These are phyloP conservation scores for Dictyostelium brefeldianum DNA, from an alignment of 78 protist genomes.

Conservation along the genomic window DNA sequence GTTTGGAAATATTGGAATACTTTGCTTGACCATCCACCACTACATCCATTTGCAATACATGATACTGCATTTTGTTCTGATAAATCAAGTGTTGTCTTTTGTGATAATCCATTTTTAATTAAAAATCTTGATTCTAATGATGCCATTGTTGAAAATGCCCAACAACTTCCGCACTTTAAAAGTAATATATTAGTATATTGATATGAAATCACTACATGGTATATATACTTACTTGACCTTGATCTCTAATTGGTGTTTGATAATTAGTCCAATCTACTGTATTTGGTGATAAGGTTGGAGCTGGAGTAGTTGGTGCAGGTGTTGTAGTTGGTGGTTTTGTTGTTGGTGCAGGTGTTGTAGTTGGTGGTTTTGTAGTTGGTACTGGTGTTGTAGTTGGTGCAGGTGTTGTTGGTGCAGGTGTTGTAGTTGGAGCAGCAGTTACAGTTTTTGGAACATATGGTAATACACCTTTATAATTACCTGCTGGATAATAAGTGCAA, in stretches of 20 bases:
- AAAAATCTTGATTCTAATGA: constrained; percentile 35
- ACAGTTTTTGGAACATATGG: not conserved
- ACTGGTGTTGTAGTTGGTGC: not conserved
- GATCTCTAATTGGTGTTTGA: constrained; percentile 91
- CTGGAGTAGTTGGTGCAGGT: not conserved
- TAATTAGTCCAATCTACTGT: constrained; percentile 76
- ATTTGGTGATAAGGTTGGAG: not conserved
- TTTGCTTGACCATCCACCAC: not conserved
- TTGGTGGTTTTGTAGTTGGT: not conserved
- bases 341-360: not conserved
- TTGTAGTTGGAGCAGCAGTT: not conserved
- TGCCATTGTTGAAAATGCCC: constrained; percentile 1
- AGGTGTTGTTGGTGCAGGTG: not conserved
- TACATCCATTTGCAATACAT: constrained; percentile 11
- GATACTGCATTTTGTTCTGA: constrained; percentile 24
- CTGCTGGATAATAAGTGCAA: constrained; percentile 15
- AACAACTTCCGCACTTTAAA: constrained; percentile 42
- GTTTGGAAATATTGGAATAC: not conserved
- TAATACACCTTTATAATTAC: not conserved
- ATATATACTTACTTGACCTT: constrained; percentile 47
- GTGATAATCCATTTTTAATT: constrained; percentile 11
- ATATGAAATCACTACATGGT: no score
- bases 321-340: not conserved
- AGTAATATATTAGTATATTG: not conserved
- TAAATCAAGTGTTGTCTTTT: not conserved